These are phyloP conservation scores for Ormosia emarginata DNA, from an alignment of 306 rosid species.

Conservation along the genomic window DNA sequence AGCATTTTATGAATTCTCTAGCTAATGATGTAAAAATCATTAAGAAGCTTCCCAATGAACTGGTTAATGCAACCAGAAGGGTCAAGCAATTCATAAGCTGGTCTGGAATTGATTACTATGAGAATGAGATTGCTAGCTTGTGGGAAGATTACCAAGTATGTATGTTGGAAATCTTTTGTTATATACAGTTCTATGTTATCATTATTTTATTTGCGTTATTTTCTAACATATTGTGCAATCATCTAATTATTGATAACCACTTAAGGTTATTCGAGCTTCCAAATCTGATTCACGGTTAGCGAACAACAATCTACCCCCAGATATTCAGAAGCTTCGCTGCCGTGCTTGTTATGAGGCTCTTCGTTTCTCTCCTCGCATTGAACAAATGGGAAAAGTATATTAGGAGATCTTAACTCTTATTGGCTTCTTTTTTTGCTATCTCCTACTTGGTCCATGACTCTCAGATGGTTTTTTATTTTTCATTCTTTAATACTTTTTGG, in stretches of 20 bases:
- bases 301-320: conserved; percentile 80
- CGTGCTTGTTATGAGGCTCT: conserved; percentile 94
- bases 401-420: conserved; percentile 12
- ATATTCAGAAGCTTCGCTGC: conserved; percentile 91
- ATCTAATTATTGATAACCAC: conserved; percentile 4
- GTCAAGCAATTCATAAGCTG: conserved; percentile 88
- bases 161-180: conserved; percentile 25
- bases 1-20: conserved; percentile 67
- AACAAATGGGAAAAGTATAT: conserved; percentile 83
- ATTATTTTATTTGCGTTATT: neutral
- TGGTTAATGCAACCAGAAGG: conserved; percentile 47
- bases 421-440: conserved; percentile 26
- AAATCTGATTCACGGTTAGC: conserved; percentile 95
- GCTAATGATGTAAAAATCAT: conserved; percentile 75
- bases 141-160: conserved; percentile 79
- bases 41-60: conserved; percentile 66
- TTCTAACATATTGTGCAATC: conserved; percentile 9
- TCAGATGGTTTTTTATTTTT: neutral
- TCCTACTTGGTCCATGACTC: neutral
- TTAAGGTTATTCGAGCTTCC: conserved; percentile 87
- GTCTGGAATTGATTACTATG: conserved; percentile 89
- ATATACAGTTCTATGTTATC: conserved; percentile 1
- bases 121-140: conserved; percentile 74
- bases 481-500: conserved; percentile 19
- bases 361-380: conserved; percentile 81